Evolutionary conservation across 2,329 filamentous ascomycete species (phyloP), one percentile per base, ranked within the genome.

Genomic region (Xylaria sp.): DNA sequence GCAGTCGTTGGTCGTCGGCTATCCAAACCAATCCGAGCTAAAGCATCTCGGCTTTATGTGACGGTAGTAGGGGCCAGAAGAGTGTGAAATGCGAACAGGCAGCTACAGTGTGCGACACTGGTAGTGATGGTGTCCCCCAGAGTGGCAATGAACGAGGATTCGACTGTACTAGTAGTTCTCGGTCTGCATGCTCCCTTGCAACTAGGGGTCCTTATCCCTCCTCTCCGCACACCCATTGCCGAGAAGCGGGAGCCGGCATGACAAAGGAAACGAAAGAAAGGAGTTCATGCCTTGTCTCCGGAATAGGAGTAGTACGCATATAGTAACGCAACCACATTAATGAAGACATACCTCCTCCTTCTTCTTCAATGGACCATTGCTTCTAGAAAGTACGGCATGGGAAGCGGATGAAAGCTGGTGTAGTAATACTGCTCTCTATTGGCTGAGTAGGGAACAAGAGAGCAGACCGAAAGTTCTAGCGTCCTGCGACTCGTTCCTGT

Each of bases 371-470:
- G 10, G 23, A 10, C 34, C 34, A 10, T 52, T 52, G 23, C 20
- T 44, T 31, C 37, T 28, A 37, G 25, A 34, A 23, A 61, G 34
- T 34, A 34, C 34, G 54, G 55, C 28, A 66, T 31, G 20, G 39
- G 13, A 18, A 52, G n/a, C 20, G 51, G 46, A 51, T 58, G 44
- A 25, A 25, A 34, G n/a, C 25, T 31, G 54, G 60, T 58, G 60
- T 67, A 39, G 58, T 54, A 62, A 23, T 60, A 59, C 23, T 48
- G 1, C 28, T 59, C 23, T 28, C 39, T 60, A 67, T 58, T 63
- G 59, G 59, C 34, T 67, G n/a, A 20, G 10, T 2, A n/a, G 41
- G 34, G 50, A 63, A 60, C 1, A n/a, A 41, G 41, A 25, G 48
- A 25, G n/a, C 3, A 12, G 4, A 44, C 8, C 25, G 15, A 52